Evolutionary conservation across 2,329 filamentous ascomycete genomes (phyloP).

Genomic region (Aspergillus pseudoterreus): DNA sequence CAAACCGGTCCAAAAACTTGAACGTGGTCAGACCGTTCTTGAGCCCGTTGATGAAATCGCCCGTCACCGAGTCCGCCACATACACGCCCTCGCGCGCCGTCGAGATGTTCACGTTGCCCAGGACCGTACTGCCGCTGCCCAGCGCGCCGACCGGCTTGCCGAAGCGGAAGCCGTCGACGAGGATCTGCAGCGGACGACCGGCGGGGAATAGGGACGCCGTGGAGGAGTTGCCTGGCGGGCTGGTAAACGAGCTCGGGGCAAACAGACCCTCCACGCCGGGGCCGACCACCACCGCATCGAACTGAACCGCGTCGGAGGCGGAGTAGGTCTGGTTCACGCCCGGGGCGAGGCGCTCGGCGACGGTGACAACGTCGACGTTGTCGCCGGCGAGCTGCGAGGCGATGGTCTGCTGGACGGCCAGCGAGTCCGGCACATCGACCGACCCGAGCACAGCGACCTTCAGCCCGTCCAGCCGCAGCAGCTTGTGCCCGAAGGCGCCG

Average conservation of each 20-base stretch:
- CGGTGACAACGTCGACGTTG: constrained; percentile 56
- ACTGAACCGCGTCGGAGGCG: constrained; percentile 52
- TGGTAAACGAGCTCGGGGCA: constrained; percentile 18
- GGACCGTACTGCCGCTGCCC: constrained; percentile 42
- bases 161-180: constrained; percentile 62
- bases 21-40: constrained; percentile 60
- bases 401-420: constrained; percentile 51
- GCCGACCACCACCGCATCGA: constrained; percentile 53
- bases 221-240: constrained; percentile 22
- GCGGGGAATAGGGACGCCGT: constrained; percentile 61
- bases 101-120: constrained; percentile 45
- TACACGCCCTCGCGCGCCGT: constrained; percentile 34
- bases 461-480: constrained; percentile 60
- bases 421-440: constrained; percentile 38
- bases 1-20: constrained; percentile 63
- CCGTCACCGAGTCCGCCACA: constrained; percentile 27
- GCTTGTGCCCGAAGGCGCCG: constrained; percentile 55
- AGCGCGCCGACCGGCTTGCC: constrained; percentile 66
- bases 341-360: constrained; percentile 55
- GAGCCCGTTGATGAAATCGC: constrained; percentile 44
- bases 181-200: constrained; percentile 61
- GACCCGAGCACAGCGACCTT: constrained; percentile 61
- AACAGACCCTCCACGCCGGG: constrained; percentile 56
- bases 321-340: constrained; percentile 64
- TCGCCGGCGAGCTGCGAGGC: constrained; percentile 35